Evolutionary conservation across 495 filamentous ascomycete species (phyloP).

Genomic region (Aspergillus panamensis): DNA sequence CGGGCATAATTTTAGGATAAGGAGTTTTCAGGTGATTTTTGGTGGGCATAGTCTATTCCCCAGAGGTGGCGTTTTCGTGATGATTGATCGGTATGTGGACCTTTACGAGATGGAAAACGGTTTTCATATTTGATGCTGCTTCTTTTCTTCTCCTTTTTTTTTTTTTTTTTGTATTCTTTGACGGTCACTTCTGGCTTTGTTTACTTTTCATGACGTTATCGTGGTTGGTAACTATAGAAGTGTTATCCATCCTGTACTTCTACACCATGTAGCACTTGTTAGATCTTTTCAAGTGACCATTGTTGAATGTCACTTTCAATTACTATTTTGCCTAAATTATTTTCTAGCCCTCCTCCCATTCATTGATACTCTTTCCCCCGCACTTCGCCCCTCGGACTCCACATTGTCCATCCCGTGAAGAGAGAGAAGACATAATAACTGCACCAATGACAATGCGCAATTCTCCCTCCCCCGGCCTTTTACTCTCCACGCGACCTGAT

Average conservation of each 20-base stretch:
- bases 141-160: constrained; percentile 1
- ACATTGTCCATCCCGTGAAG: not conserved
- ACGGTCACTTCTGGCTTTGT: not conserved
- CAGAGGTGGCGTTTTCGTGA: constrained; percentile 9
- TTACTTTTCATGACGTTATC: not conserved
- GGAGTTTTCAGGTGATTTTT: constrained; percentile 17
- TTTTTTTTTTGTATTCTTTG: not conserved
- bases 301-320: not conserved
- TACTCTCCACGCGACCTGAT: constrained; percentile 10
- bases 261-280: constrained; percentile 7
- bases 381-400: not conserved
- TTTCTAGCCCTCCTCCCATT: not conserved
- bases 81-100: constrained; percentile 7
- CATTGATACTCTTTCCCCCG: not conserved
- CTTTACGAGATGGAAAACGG: constrained; percentile 2
- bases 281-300: not conserved
- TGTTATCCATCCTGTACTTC: not conserved
- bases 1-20: not conserved
- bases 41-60: not conserved
- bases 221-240: not conserved
- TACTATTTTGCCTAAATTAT: not conserved
- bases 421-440: constrained; percentile 15
- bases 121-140: not conserved
- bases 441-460: constrained; percentile 16
- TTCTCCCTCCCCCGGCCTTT: constrained; percentile 1